Evolutionary conservation across 352 stramenopile species (phyloP), one percentile per base, ranked within the genome.

Genomic region (Phytophthora litchii): DNA sequence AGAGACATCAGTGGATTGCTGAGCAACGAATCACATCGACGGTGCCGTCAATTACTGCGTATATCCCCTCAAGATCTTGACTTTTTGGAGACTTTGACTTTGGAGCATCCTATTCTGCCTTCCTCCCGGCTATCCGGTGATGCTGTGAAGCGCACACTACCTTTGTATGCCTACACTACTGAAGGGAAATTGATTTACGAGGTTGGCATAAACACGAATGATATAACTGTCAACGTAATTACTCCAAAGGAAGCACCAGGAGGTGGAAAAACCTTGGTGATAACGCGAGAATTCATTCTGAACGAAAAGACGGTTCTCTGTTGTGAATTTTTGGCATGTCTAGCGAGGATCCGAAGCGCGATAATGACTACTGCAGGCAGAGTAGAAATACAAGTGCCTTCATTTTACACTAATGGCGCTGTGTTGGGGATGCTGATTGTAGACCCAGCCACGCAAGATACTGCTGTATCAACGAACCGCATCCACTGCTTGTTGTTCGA

Each of bases 171-270:
- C 0, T 88, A 86, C 44, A 37, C 67, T 17, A 75, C 80, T 9
- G 80, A 90, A 72, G 80, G 80, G n/a, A 52, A 50, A 47, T 38
- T 58, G 0, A 66, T 91, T 11, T 91, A 85, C 51, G 77, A 91
- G 21, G 64, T 91, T 35, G 52, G 75, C 21, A 56, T 83, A 47
- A 58, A 56, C 20, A 58, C 64, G 0, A 62, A 72, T 37, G 20
- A 49, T 6, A 78, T 86, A 56, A 21, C 41, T 25, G 67, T 91
- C 1, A 70, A 59, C 11, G 64, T 85, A 17, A 85, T 89, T 42
- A 51, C 41, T 16, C 42, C 61, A 16, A 67, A 61, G 7, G 7
- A 44, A 17, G 23, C 35, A 1, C 19, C 27, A 19, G 49, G 31
- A 23, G 60, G 50, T 14, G 52, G 45, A 20, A 32, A 66, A 10